Evolutionary conservation across 352 stramenopile genomes (phyloP).

Genomic region (Globisporangium rhizosaccharum): DNA sequence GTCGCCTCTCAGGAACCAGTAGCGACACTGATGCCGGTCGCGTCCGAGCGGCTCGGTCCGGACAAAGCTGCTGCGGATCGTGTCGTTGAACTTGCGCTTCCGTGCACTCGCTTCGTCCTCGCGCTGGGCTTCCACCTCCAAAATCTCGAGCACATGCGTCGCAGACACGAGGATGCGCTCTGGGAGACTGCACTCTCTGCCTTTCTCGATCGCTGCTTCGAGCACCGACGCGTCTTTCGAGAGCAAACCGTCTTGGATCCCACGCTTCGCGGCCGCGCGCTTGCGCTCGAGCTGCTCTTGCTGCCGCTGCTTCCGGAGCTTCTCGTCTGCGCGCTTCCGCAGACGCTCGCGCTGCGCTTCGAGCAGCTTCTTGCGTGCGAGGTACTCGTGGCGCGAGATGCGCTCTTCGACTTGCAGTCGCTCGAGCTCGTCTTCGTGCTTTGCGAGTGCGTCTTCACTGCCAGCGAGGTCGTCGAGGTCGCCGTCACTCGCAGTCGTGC

Average conservation of each 20-base stretch:
- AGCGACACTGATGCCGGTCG: slow-evolving; percentile 48
- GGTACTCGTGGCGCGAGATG: slow-evolving; percentile 80
- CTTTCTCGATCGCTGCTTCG: slow-evolving; percentile 60
- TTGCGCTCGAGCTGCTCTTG: slow-evolving; percentile 68
- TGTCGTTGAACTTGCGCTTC: slow-evolving; percentile 57
- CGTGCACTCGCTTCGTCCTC: slow-evolving; percentile 59
- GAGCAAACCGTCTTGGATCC: slow-evolving; percentile 55
- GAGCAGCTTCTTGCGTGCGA: slow-evolving; percentile 66
- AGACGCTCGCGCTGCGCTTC: slow-evolving; percentile 62
- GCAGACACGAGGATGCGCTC: slow-evolving; percentile 66
- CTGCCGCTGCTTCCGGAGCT: slow-evolving; percentile 57
- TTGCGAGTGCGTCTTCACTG: slow-evolving; percentile 51
- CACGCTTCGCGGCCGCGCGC: slow-evolving; percentile 50
- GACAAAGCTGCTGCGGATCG: slow-evolving; percentile 65
- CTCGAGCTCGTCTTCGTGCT: slow-evolving; percentile 77
- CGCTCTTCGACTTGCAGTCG: slow-evolving; percentile 47
- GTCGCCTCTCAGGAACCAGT: slow-evolving; percentile 78
- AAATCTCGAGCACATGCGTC: slow-evolving; percentile 67
- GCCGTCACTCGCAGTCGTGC: slow-evolving; percentile 31
- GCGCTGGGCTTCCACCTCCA: slow-evolving; percentile 56
- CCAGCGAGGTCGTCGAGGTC: slow-evolving; percentile 58
- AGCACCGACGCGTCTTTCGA: slow-evolving; percentile 55
- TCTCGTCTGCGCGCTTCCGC: slow-evolving; percentile 44
- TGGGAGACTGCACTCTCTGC: slow-evolving; percentile 57
- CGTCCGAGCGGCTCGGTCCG: slow-evolving; percentile 70